phyloP scores from a whole-genome alignment of 2,329 filamentous ascomycete genomes.

The Aspergillus neotritici region DNA sequence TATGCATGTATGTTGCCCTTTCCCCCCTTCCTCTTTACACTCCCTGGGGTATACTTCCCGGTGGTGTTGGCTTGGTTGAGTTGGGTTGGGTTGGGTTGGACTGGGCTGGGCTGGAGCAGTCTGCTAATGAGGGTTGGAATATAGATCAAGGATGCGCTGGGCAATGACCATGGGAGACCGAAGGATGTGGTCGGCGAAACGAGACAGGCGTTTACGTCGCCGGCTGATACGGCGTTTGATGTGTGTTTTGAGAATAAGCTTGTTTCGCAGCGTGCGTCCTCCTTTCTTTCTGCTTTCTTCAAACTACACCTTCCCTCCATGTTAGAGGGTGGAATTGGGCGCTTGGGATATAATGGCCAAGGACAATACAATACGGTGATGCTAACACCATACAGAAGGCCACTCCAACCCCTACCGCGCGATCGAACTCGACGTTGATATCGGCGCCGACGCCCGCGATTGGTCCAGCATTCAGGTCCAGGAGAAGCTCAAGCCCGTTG shows the following conservation, averaged over 20 bases:
- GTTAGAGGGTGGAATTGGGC: neutral
- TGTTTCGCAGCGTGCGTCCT: conserved; percentile 56
- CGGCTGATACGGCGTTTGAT: conserved; percentile 87
- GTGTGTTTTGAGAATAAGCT: conserved; percentile 91
- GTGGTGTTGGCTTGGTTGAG: neutral
- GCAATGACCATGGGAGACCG: conserved; percentile 90
- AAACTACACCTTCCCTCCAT: neutral
- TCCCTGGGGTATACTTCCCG: neutral
- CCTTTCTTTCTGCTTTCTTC: neutral
- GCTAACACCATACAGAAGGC: conserved; percentile 23
- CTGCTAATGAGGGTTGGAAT: conserved; percentile 7
- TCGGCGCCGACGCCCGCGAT: conserved; percentile 94
- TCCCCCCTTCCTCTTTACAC: conserved; percentile 7
- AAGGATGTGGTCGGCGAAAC: conserved; percentile 89
- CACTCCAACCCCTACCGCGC: conserved; percentile 56
- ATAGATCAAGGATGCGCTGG: conserved; percentile 89
- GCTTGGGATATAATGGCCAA: conserved; percentile 1
- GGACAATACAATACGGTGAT: no score
- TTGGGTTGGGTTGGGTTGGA: neutral
- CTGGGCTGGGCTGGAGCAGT: neutral
- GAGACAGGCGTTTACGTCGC: conserved; percentile 88
- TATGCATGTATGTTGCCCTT: conserved; percentile 64
- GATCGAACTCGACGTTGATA: conserved; percentile 90
- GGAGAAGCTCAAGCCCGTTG: conserved; percentile 96
- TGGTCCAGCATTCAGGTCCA: conserved; percentile 94